A percentile compares a stretch with the other conserved stretches of the same genome.
Evolutionary conservation across 2,329 filamentous ascomycete species (phyloP).

Genomic region (Penicillium sp.): DNA sequence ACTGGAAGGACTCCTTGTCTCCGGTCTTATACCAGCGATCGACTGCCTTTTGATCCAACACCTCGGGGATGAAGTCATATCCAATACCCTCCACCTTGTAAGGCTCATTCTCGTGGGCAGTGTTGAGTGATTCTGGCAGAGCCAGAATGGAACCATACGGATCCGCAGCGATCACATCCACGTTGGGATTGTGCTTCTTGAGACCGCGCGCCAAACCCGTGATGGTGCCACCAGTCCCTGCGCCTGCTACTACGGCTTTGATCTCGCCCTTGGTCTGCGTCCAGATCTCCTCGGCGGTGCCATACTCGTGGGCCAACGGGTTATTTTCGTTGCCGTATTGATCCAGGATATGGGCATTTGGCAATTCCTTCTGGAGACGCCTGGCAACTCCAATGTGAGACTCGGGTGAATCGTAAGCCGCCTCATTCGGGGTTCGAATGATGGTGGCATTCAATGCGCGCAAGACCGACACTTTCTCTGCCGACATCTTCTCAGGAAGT

Average conservation of each 20-base stretch:
- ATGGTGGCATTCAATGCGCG: slow-evolving; percentile 93
- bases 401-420: slow-evolving; percentile 89
- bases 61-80: slow-evolving; percentile 96
- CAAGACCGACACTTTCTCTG: slow-evolving; percentile 93
- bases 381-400: slow-evolving; percentile 93
- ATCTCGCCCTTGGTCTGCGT: slow-evolving; percentile 77
- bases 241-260: slow-evolving; percentile 78
- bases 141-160: slow-evolving; percentile 89
- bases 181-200: slow-evolving; percentile 73
- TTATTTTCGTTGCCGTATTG: slow-evolving; percentile 93
- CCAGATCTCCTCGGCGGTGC: slow-evolving; percentile 96
- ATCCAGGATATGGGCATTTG: slow-evolving; percentile 93
- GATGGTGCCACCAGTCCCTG: slow-evolving; percentile 92
- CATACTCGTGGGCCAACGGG: slow-evolving; percentile 84
- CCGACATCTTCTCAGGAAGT: slow-evolving; percentile 97
- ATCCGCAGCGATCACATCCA: slow-evolving; percentile 90
- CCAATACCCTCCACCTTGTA: slow-evolving; percentile 99
- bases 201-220: slow-evolving; percentile 81
- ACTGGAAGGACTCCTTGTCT: slow-evolving; percentile 82
- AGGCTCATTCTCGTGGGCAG: slow-evolving; percentile 69
- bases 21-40: slow-evolving; percentile 99
- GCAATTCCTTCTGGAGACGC: slow-evolving; percentile 87
- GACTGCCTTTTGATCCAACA: slow-evolving; percentile 71
- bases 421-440: slow-evolving; percentile 92
- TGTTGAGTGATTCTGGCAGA: slow-evolving; percentile 70